Percentiles rank a stretch among this genome's conserved stretches.
These are phyloP conservation scores for Ilyonectria sp. DNA, from an alignment of 2,329 filamentous ascomycete genomes.

Conservation along the genomic window DNA sequence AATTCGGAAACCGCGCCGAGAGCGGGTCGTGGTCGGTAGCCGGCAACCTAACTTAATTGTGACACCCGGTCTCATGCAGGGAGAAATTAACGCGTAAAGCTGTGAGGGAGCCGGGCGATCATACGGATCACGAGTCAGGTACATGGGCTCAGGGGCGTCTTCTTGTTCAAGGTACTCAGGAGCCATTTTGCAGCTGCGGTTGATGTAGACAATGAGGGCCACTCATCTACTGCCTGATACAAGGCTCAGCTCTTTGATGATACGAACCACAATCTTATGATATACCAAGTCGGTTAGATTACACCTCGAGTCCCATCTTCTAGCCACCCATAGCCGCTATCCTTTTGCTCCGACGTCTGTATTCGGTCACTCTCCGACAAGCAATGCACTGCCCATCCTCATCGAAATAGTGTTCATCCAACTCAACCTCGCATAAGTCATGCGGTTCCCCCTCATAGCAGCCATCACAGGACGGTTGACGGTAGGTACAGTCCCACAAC, in stretches of 20 bases:
- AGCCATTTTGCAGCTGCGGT: no score
- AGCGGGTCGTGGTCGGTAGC: neutral
- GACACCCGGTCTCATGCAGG: neutral
- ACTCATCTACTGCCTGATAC: no score
- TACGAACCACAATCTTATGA: neutral
- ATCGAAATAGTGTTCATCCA: constrained; percentile 34
- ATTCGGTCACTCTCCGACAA: constrained; percentile 24
- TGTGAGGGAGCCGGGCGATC: neutral
- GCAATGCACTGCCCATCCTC: constrained; percentile 36
- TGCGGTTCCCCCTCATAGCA: constrained; percentile 22
- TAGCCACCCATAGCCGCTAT: neutral
- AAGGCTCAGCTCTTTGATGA: no score
- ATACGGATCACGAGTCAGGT: no score
- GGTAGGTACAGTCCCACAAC: constrained; percentile 31
- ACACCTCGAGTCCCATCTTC: neutral
- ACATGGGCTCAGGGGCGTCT: no score
- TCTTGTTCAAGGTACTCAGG: no score
- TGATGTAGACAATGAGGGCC: no score
- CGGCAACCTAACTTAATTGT: neutral
- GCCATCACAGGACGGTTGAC: neutral
- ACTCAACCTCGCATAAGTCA: constrained; percentile 22
- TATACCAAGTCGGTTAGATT: neutral
- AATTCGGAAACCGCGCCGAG: neutral
- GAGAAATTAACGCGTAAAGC: neutral
- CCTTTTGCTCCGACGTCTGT: constrained; percentile 31